These are phyloP conservation scores for Ustilago loliicola DNA, from an alignment of 1,284 basidiomycete species.

Conservation along the genomic window DNA sequence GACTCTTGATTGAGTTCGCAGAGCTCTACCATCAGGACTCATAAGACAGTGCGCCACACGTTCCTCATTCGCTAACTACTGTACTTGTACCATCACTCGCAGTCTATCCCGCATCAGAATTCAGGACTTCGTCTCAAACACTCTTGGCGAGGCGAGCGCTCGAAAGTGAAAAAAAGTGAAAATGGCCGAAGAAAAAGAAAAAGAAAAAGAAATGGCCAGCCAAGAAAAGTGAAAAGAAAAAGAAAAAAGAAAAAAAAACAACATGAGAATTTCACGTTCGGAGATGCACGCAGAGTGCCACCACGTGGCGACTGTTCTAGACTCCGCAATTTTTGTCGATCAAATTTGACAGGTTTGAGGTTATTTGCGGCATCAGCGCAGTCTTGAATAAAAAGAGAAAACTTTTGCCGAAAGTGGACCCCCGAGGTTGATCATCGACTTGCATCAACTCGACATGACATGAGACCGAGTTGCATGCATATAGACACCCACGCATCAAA, in stretches of 20 bases:
- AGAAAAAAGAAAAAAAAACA: not conserved
- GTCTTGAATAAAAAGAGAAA: conserved; percentile 1
- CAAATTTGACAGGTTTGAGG: not conserved
- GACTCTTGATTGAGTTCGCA: conserved; percentile 39
- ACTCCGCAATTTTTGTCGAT: not conserved
- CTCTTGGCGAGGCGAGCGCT: too few species aligned
- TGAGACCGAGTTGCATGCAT: conserved; percentile 12
- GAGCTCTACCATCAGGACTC: conserved; percentile 15
- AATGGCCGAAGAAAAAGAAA: not conserved
- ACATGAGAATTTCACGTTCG: not conserved
- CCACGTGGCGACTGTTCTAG: not conserved
- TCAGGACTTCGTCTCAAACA: too few species aligned
- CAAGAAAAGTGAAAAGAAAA: too few species aligned
- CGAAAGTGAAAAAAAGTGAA: not conserved
- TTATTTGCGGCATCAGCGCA: not conserved
- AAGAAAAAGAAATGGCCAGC: too few species aligned
- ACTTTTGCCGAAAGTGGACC: not conserved
- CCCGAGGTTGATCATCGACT: not conserved
- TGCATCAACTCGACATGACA: conserved; percentile 7
- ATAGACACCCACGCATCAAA: not conserved
- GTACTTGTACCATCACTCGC: not conserved
- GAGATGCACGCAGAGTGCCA: not conserved
- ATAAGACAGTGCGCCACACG: not conserved
- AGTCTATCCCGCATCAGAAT: not conserved
- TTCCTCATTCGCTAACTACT: not conserved